phyloP scores from a whole-genome alignment of 495 filamentous ascomycete species.

The Cudoniella acicularis region DNA sequence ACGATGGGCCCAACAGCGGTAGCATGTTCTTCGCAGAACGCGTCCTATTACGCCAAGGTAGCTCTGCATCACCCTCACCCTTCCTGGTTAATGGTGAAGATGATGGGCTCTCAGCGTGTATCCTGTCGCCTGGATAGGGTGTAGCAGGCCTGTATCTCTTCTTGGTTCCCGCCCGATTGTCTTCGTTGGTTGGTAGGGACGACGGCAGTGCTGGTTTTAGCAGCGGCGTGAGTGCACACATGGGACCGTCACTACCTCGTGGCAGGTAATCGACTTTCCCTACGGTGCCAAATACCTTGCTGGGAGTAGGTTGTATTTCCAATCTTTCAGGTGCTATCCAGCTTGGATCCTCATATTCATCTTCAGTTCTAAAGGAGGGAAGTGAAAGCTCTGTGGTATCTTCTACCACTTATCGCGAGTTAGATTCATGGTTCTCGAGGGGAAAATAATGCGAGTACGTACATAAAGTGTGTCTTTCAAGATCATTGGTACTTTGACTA shows the following conservation, averaged over 20 bases:
- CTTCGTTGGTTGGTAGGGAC: no score
- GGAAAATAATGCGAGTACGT: background rate
- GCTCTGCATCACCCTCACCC: background rate
- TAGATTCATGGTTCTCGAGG: background rate
- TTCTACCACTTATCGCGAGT: background rate
- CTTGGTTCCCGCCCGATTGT: background rate
- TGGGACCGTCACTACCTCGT: background rate
- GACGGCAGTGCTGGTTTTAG: no score
- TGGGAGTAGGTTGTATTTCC: background rate
- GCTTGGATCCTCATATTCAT: background rate
- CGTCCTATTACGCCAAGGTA: background rate
- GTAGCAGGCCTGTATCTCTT: background rate
- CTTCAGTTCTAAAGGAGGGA: background rate
- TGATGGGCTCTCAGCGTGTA: background rate
- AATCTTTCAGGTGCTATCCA: background rate
- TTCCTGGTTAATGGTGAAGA: background rate
- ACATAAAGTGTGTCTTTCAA: background rate
- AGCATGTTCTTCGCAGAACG: background rate
- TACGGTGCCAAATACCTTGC: background rate
- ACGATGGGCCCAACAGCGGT: background rate
- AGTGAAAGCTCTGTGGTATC: background rate
- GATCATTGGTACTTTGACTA: background rate
- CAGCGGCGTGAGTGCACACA: background rate
- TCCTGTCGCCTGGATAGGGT: background rate
- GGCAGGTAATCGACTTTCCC: background rate